Evolutionary conservation across 495 filamentous ascomycete species (phyloP).

Genomic region (Podospora fimiseda): DNA sequence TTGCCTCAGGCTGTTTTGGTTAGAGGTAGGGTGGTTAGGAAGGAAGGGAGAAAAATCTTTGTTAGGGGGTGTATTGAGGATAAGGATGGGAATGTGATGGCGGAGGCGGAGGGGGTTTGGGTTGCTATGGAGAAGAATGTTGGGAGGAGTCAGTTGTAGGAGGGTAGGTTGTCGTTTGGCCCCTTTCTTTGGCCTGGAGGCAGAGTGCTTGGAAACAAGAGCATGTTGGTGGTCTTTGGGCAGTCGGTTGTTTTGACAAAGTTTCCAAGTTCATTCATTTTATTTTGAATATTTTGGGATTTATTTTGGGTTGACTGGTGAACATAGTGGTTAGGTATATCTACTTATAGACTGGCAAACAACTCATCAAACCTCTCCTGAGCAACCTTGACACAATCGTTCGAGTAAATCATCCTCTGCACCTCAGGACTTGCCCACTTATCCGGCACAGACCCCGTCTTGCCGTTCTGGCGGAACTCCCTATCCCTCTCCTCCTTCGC

Average conservation of each 20-base stretch:
- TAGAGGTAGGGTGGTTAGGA: conserved; percentile 16
- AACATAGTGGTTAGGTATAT: too few relatives aligned
- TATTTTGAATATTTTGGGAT: too few relatives aligned
- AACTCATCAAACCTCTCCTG: conserved; percentile 55
- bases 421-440: conserved; percentile 75
- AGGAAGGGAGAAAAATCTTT: conserved; percentile 15
- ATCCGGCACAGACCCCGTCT: conserved; percentile 57
- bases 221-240: too few relatives aligned
- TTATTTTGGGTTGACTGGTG: too few relatives aligned
- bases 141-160: conserved; percentile 12
- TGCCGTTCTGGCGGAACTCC: conserved; percentile 57
- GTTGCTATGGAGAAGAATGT: conserved; percentile 7
- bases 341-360: conserved; percentile 35
- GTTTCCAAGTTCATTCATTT: too few relatives aligned
- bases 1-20: conserved; percentile 16
- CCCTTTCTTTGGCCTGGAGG: too few relatives aligned
- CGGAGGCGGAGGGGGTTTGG: conserved; percentile 15
- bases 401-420: conserved; percentile 68
- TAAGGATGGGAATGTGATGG: conserved; percentile 15
- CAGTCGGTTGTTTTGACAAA: too few relatives aligned
- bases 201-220: too few relatives aligned
- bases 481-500: conserved; percentile 71
- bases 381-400: conserved; percentile 58
- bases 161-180: too few relatives aligned
- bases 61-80: conserved; percentile 21